phyloP scores from a whole-genome alignment of 768 basidiomycete genomes.

The Gymnopilus dilepis region DNA sequence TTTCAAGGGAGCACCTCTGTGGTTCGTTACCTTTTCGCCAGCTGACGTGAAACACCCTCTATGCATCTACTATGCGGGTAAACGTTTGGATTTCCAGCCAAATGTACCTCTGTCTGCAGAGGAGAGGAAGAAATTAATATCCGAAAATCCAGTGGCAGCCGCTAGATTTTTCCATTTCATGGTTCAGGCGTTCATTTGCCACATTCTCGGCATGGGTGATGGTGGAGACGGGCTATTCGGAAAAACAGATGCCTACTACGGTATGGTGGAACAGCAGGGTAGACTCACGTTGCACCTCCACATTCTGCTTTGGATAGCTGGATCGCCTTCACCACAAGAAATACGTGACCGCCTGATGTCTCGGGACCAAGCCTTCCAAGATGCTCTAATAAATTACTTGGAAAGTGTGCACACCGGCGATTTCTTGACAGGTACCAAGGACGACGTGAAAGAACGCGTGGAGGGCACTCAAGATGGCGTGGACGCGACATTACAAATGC shows the following conservation, averaged over 20 bases:
- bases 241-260: slow-evolving; percentile 37
- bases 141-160: slow-evolving; percentile 23
- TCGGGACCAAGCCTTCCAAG: slow-evolving; percentile 30
- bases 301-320: slow-evolving; percentile 39
- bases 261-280: slow-evolving; percentile 47
- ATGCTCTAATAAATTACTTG: slow-evolving; percentile 35
- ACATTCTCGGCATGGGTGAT: slow-evolving; percentile 29
- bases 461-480: too few relatives aligned
- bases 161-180: slow-evolving; percentile 38
- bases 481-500: too few relatives aligned
- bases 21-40: slow-evolving; percentile 44
- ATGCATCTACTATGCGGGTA: slow-evolving; percentile 35
- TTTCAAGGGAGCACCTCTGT: slow-evolving; percentile 32
- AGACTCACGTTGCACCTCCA: slow-evolving; percentile 41
- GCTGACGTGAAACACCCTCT: slow-evolving; percentile 39
- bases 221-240: slow-evolving; percentile 34
- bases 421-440: slow-evolving; percentile 29
- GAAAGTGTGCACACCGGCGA: slow-evolving; percentile 38
- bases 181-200: slow-evolving; percentile 34
- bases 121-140: background rate
- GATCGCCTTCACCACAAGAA: slow-evolving; percentile 33
- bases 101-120: background rate
- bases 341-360: slow-evolving; percentile 32
- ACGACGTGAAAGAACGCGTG: slow-evolving; percentile 20
- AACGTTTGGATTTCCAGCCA: slow-evolving; percentile 29